Evolutionary conservation across 2,329 filamentous ascomycete genomes (phyloP).

Genomic region (Paramyrothecium roridum): DNA sequence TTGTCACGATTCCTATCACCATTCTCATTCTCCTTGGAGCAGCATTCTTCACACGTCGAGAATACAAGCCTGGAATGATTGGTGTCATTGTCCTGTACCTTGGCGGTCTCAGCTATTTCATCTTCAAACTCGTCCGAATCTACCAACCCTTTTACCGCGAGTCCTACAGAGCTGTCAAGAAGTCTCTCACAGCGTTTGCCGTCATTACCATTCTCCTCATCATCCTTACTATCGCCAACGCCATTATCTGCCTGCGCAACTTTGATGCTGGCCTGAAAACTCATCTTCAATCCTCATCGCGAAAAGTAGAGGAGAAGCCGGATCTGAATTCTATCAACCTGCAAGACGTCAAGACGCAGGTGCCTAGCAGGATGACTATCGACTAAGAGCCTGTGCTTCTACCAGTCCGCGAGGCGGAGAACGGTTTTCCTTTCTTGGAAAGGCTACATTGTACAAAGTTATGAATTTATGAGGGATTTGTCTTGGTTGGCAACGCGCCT

Average conservation of each 20-base stretch:
- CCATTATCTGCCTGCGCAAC: conserved; percentile 83
- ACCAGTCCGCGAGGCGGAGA: conserved; percentile 2
- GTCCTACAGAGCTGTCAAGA: conserved; percentile 75
- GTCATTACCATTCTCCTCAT: conserved; percentile 89
- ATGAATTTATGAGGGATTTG: conserved; percentile 30
- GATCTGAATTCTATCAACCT: conserved; percentile 54
- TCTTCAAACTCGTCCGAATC: conserved; percentile 98
- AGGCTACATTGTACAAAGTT: conserved; percentile 27
- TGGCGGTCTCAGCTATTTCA: conserved; percentile 87
- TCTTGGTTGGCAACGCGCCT: conserved; percentile 13
- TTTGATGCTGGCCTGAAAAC: conserved; percentile 87
- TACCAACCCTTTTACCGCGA: conserved; percentile 61
- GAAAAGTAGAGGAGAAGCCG: conserved; percentile 49
- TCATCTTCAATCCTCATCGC: conserved; percentile 63
- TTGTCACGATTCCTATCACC: conserved; percentile 86
- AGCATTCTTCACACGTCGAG: conserved; percentile 79
- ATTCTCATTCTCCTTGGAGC: conserved; percentile 84
- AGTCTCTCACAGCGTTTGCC: conserved; percentile 88
- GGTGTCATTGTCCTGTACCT: conserved; percentile 81
- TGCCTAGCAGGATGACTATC: conserved; percentile 59
- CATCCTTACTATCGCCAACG: conserved; percentile 82
- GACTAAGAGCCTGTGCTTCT: conserved; percentile 37
- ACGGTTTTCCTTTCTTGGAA: not conserved
- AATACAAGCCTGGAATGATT: conserved; percentile 77
- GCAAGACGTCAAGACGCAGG: conserved; percentile 53